Base-by-base conservation (phyloP, 345 rosid genomes). In the Citropsis articulata region DNA sequence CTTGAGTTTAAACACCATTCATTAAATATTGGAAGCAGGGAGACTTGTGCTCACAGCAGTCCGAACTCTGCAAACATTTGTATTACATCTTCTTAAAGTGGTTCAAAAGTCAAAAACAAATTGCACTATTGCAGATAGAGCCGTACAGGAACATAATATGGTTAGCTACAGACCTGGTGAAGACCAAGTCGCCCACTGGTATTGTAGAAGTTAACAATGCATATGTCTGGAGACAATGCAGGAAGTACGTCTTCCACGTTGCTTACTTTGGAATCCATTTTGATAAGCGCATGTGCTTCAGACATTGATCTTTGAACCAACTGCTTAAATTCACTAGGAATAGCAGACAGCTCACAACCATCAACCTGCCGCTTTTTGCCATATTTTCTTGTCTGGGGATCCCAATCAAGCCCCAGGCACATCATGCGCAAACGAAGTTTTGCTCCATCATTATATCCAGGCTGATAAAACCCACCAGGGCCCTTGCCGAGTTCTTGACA, bases 331-430 rank as follows among this genome's bases (percentile, higher is more conserved):
- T 78, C 77, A 33, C 10, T 13, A 31, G 97, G 94, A 78, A 87
- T 88, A 69, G 2, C 22, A 5, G 91, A 89, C 25, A 86, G 73
- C 45, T 75, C 64, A 22, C 81, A 83, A 71, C 80, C 83, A 62
- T 89, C 88, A 45, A 77, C 19, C 1, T 75, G 42, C 25, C 86
- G 80, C 28, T 5, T 33, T 27, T 25, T 66, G 35, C 57, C 79
- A 66, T 90, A 92, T 57, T 79, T 74, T 73, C 86, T 50, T 5
- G 86, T 81, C 62, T 76, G 77, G 9, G 91, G 91, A 75, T 87
- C 86, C 94, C 89, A 92, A 66, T 87, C 77, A 42, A 63, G 77
- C 25, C 91, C 94, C 12, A 88, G 91, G 68, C 90, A 92, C 94
- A 90, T 90, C 93, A 92, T 89, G 55, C 86, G 82, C 77, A 86